Conservation (phyloP, 2,329 filamentous ascomycete genomes). For the Paraconiothyrium sp. region DNA sequence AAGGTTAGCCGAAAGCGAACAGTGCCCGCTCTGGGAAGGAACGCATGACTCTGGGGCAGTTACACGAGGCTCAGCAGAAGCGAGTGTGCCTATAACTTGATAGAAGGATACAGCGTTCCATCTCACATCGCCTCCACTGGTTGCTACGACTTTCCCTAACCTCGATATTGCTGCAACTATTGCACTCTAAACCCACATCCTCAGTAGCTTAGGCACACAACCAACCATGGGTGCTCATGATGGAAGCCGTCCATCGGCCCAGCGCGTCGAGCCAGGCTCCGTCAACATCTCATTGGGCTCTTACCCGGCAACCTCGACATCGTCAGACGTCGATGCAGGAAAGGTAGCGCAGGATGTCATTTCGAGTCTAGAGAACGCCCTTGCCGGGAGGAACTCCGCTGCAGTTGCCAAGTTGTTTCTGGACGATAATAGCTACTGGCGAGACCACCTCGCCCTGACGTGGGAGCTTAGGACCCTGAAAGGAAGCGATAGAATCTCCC, state of each 20-base stretch:
- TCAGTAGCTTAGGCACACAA: not conserved
- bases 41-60: conserved; percentile 8
- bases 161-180: not conserved
- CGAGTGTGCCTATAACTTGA: not conserved
- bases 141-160: not conserved
- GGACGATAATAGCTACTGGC: conserved; percentile 64
- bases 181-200: not conserved
- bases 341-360: conserved; percentile 54
- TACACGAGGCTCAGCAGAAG: conserved; percentile 9
- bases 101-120: not conserved
- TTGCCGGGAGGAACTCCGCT: conserved; percentile 50
- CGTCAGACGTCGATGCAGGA: conserved; percentile 46
- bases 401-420: conserved; percentile 55
- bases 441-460: conserved; percentile 66
- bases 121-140: not conserved
- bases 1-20: conserved; percentile 23
- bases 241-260: conserved; percentile 47
- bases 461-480: conserved; percentile 66
- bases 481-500: conserved; percentile 57
- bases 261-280: conserved; percentile 63
- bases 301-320: conserved; percentile 49
- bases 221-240: conserved; percentile 35
- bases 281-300: conserved; percentile 62
- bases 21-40: conserved; percentile 5
- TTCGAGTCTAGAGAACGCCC: conserved; percentile 52